Percentiles rank a stretch among this genome's conserved stretches.
Conservation (phyloP, 1,139 yeast genomes). For the Zygoascus sp. region DNA sequence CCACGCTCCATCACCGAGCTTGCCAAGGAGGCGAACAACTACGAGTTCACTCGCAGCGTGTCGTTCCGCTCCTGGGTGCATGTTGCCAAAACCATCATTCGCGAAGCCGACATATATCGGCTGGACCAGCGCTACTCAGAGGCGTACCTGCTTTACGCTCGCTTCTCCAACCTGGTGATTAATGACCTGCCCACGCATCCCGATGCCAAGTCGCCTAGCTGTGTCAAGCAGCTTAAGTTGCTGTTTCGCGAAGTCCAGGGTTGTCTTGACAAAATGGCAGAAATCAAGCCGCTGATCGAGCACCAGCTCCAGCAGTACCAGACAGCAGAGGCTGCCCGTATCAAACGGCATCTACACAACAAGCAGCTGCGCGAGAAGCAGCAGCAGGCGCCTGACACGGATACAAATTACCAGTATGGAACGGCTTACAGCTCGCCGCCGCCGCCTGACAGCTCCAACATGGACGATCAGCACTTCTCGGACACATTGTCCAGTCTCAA, state of each 20-base stretch:
- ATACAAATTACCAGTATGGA: not conserved
- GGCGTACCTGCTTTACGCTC: conserved; percentile 46
- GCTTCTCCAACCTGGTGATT: conserved; percentile 48
- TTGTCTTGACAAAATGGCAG: conserved; percentile 40
- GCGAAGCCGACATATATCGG: conserved; percentile 45
- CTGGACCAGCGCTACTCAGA: conserved; percentile 39
- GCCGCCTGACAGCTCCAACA: too few species aligned
- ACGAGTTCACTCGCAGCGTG: conserved; percentile 41
- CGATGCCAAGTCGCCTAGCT: conserved; percentile 33
- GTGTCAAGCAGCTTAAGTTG: conserved; percentile 25
- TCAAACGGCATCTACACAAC: conserved; percentile 3
- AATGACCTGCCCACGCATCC: conserved; percentile 45
- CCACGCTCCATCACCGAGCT: conserved; percentile 33
- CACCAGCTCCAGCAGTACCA: conserved; percentile 32
- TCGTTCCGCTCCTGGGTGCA: conserved; percentile 46
- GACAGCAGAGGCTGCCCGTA: conserved; percentile 6
- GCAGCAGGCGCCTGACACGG: not conserved
- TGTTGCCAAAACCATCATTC: conserved; percentile 39
- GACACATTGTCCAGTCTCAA: conserved; percentile 22
- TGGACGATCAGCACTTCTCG: too few species aligned
- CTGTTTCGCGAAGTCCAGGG: conserved; percentile 22
- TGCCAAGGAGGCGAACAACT: conserved; percentile 40
- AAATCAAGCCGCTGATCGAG: conserved; percentile 35
- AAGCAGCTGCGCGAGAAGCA: not conserved
- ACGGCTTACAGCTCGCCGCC: not conserved